These are phyloP conservation scores for Taphrina wiesneri DNA, from an alignment of 1,139 yeast species.

Conservation along the genomic window DNA sequence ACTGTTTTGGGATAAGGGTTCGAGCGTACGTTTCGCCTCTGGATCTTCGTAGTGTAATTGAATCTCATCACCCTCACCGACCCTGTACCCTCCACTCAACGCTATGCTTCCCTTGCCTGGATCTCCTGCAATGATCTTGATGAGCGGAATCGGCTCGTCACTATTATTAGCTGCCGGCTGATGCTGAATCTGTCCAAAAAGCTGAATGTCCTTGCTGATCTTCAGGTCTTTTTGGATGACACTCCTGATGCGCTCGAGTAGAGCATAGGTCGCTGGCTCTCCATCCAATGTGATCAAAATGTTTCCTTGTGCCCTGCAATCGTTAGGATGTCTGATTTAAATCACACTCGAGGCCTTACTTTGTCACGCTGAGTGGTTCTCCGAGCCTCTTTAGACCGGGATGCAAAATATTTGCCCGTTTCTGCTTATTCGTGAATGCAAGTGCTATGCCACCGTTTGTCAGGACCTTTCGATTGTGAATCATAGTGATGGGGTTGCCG, in stretches of 20 bases:
- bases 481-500: conserved; percentile 28
- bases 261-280: conserved; percentile 26
- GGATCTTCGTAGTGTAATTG: conserved; percentile 19
- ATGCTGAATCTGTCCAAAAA: conserved; percentile 25
- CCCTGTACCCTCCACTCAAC: conserved; percentile 26
- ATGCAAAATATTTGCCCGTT: conserved; percentile 1
- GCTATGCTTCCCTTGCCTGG: conserved; percentile 33
- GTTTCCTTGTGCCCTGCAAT: conserved; percentile 27
- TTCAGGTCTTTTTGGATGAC: conserved; percentile 13
- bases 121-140: conserved; percentile 34
- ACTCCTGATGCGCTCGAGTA: conserved; percentile 15
- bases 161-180: background rate
- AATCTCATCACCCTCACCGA: conserved; percentile 24
- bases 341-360: conserved; percentile 1
- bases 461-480: background rate
- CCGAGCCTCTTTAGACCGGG: conserved; percentile 21
- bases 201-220: conserved; percentile 14
- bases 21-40: background rate
- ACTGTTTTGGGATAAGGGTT: background rate
- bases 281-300: conserved; percentile 28
- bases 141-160: conserved; percentile 1
- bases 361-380: conserved; percentile 22
- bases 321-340: background rate
- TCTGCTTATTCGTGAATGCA: background rate
- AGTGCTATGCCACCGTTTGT: conserved; percentile 24